These are phyloP conservation scores for Fusarium sulawesiense DNA, from an alignment of 2,329 filamentous ascomycete species.

Conservation along the genomic window DNA sequence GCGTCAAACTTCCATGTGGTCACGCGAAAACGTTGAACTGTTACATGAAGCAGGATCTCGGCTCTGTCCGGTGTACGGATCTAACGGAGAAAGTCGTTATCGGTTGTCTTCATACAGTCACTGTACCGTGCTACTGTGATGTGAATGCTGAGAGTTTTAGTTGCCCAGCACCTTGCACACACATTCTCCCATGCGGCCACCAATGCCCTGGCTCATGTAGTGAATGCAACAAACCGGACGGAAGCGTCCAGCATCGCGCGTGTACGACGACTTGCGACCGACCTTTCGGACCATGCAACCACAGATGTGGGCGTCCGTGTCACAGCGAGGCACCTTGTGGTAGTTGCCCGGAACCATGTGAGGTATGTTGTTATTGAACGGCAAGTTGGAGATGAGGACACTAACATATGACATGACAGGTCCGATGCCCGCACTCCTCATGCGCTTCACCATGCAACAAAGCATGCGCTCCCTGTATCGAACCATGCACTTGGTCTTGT, in stretches of 20 bases:
- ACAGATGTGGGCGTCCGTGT: constrained; percentile 57
- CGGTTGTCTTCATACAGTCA: too few species aligned
- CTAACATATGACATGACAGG: constrained; percentile 26
- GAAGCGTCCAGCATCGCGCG: too few species aligned
- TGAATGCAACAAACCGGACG: background rate
- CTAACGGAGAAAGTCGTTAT: too few species aligned
- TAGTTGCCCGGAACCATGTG: constrained; percentile 70
- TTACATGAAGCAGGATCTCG: too few species aligned
- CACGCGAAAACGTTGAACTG: constrained; percentile 26
- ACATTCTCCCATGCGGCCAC: constrained; percentile 30
- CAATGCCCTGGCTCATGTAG: constrained; percentile 23
- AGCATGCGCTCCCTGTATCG: constrained; percentile 69
- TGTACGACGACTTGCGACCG: constrained; percentile 45
- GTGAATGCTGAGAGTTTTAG: too few species aligned
- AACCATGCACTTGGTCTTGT: constrained; percentile 61
- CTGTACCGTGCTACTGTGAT: too few species aligned
- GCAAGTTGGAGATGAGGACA: too few species aligned
- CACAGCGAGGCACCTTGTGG: constrained; percentile 27
- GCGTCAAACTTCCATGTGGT: constrained; percentile 35
- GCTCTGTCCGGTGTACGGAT: too few species aligned
- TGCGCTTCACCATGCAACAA: constrained; percentile 66
- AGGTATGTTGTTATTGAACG: constrained; percentile 42
- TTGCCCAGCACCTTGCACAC: too few species aligned
- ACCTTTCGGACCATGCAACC: constrained; percentile 65
- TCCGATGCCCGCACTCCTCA: constrained; percentile 65